phyloP scores from a whole-genome alignment of 768 basidiomycete species.

The Pulveroboletus ravenelii region DNA sequence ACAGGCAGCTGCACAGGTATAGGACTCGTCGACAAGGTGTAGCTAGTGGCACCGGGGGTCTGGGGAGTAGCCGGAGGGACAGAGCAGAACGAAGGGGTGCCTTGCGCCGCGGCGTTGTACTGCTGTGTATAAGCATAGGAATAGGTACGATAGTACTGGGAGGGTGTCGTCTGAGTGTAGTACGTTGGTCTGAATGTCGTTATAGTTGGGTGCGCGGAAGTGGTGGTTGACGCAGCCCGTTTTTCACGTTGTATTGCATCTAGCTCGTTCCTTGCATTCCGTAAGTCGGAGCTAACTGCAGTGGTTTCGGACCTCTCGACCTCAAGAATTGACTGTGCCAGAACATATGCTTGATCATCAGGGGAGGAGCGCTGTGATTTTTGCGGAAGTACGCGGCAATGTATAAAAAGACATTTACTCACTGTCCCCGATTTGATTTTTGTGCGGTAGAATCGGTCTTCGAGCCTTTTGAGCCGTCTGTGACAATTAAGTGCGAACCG shows the following conservation, averaged over 20 bases:
- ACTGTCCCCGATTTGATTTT: slow-evolving; percentile 56
- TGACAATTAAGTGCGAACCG: slow-evolving; percentile 65
- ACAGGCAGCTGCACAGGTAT: slow-evolving; percentile 72
- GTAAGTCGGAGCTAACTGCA: slow-evolving; percentile 53
- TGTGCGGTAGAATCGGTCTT: slow-evolving; percentile 53
- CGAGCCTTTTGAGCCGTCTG: slow-evolving; percentile 50
- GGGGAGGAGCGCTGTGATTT: slow-evolving; percentile 50
- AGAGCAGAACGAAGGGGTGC: slow-evolving; percentile 23
- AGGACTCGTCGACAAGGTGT: slow-evolving; percentile 27
- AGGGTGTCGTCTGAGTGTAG: slow-evolving; percentile 34
- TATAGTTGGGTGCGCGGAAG: slow-evolving; percentile 31
- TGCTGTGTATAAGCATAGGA: slow-evolving; percentile 62
- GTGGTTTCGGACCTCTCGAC: slow-evolving; percentile 60
- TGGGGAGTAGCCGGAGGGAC: slow-evolving; percentile 33
- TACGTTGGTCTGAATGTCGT: slow-evolving; percentile 39
- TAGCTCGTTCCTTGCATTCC: slow-evolving; percentile 56
- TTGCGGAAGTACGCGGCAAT: slow-evolving; percentile 1
- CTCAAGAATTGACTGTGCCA: slow-evolving; percentile 63
- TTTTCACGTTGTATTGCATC: slow-evolving; percentile 70
- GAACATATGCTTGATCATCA: slow-evolving; percentile 57
- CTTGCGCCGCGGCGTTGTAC: slow-evolving; percentile 33
- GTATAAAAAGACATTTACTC: slow-evolving; percentile 17
- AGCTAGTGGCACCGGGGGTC: slow-evolving; percentile 29
- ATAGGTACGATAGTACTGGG: slow-evolving; percentile 62
- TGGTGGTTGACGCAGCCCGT: slow-evolving; percentile 35